These are phyloP conservation scores for Debaryomyces subglobosus DNA, from an alignment of 1,139 yeast species.

Conservation along the genomic window DNA sequence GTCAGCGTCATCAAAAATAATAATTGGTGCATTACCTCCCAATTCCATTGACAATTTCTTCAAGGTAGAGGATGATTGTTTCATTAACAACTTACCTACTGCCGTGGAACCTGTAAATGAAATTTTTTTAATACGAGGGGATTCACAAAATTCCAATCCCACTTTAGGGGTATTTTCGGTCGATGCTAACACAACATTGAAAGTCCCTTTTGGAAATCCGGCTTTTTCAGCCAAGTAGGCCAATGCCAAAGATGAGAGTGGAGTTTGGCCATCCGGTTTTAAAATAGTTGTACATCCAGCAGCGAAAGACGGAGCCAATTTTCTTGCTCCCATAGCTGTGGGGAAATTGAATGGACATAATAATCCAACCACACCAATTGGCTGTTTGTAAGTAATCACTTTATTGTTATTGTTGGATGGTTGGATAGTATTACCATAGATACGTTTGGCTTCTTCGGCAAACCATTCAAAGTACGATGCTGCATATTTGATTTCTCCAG, in stretches of 20 bases:
- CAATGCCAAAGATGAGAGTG: conserved; percentile 46
- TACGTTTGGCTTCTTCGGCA: conserved; percentile 46
- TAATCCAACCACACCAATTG: conserved; percentile 52
- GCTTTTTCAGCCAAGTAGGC: conserved; percentile 49
- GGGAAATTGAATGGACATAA: conserved; percentile 55
- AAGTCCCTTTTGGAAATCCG: conserved; percentile 48
- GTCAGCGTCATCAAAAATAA: conserved; percentile 53
- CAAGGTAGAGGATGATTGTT: conserved; percentile 48
- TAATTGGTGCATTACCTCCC: conserved; percentile 57
- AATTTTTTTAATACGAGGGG: conserved; percentile 46
- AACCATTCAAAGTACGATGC: conserved; percentile 52
- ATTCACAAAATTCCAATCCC: conserved; percentile 39
- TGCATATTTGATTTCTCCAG: conserved; percentile 46
- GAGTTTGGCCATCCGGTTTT: conserved; percentile 51
- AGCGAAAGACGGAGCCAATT: conserved; percentile 53
- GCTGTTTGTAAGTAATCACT: conserved; percentile 46
- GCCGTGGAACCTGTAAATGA: conserved; percentile 63
- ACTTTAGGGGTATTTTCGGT: conserved; percentile 38
- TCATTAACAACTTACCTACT: conserved; percentile 56
- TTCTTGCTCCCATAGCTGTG: conserved; percentile 51
- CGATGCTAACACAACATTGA: conserved; percentile 44
- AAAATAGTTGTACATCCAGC: conserved; percentile 51
- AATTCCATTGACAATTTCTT: conserved; percentile 55
- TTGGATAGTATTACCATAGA: conserved; percentile 46
- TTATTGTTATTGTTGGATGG: conserved; percentile 43